Conservation (phyloP, 176 grass and related monocot species). For the Triticum dicoccoides region DNA sequence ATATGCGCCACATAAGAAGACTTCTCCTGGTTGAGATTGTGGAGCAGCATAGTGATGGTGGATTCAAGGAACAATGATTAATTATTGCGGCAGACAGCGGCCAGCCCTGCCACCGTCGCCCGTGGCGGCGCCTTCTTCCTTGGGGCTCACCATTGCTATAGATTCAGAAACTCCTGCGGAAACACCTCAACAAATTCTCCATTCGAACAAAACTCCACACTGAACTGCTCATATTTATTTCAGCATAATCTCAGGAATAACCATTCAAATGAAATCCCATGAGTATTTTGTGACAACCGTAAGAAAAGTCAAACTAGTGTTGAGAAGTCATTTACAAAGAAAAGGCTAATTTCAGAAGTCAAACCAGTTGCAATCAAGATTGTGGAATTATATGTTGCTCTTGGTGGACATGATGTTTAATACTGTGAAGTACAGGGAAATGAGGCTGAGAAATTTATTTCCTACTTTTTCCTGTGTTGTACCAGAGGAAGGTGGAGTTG, state of each 20-base stretch:
- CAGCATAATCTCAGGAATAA: no score
- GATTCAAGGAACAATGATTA: constrained; percentile 82
- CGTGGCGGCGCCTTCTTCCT: constrained; percentile 19
- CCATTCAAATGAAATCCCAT: no score
- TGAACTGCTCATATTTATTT: neutral
- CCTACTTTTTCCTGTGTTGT: constrained; percentile 96
- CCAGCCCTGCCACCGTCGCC: neutral
- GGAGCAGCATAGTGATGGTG: constrained; percentile 71
- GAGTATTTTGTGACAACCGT: no score
- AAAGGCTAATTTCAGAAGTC: no score
- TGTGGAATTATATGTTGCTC: constrained; percentile 85
- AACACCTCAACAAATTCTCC: no score
- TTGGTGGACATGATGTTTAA: constrained; percentile 89
- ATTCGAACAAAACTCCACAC: constrained; percentile 20
- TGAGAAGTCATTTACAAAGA: no score
- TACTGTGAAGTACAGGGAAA: constrained; percentile 95
- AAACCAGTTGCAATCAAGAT: constrained; percentile 73
- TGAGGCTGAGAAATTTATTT: constrained; percentile 95
- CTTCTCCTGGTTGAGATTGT: constrained; percentile 94
- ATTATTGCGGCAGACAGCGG: constrained; percentile 41
- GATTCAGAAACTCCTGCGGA: constrained; percentile 26
- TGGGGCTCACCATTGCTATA: constrained; percentile 54
- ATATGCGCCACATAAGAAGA: constrained; percentile 88
- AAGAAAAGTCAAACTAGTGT: no score
- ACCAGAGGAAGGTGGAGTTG: constrained; percentile 74